phyloP scores from a whole-genome alignment of 768 basidiomycete genomes.

The Erythrobasidium yunnanense region DNA sequence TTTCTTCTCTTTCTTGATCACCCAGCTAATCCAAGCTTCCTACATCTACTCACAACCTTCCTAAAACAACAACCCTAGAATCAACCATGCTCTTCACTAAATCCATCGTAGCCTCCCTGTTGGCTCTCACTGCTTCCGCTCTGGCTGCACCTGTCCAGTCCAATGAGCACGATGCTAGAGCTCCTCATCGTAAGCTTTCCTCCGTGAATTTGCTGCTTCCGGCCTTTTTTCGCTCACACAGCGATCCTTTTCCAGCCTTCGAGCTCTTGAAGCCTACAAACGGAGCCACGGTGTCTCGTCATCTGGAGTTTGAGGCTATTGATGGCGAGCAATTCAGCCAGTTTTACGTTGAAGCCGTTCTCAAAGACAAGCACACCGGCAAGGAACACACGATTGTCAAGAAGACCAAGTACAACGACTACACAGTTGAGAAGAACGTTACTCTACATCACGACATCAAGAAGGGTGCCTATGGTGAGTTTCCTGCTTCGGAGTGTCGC shows the following conservation, averaged over 20 bases:
- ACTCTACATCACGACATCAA: too few relatives aligned
- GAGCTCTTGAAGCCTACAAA: neutral
- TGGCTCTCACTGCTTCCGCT: neutral
- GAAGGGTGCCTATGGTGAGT: too few relatives aligned
- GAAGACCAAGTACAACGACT: too few relatives aligned
- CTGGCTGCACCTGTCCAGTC: neutral
- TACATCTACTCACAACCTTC: neutral
- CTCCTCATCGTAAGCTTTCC: too few relatives aligned
- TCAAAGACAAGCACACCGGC: neutral
- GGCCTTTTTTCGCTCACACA: neutral
- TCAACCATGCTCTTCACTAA: too few relatives aligned
- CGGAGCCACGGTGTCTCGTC: neutral
- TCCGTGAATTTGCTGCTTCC: too few relatives aligned
- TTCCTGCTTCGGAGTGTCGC: too few relatives aligned
- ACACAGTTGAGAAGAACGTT: too few relatives aligned
- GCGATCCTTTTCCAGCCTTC: neutral
- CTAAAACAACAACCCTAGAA: too few relatives aligned
- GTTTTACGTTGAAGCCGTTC: neutral
- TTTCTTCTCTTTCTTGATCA: too few relatives aligned
- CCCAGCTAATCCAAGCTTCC: neutral
- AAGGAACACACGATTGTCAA: too few relatives aligned
- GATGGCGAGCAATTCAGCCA: slow-evolving; percentile 11
- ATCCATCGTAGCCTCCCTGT: neutral
- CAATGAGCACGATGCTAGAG: neutral
- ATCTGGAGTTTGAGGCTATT: neutral